Base-by-base conservation (phyloP, 139 green algal species). In the Picochlorum sp. region DNA sequence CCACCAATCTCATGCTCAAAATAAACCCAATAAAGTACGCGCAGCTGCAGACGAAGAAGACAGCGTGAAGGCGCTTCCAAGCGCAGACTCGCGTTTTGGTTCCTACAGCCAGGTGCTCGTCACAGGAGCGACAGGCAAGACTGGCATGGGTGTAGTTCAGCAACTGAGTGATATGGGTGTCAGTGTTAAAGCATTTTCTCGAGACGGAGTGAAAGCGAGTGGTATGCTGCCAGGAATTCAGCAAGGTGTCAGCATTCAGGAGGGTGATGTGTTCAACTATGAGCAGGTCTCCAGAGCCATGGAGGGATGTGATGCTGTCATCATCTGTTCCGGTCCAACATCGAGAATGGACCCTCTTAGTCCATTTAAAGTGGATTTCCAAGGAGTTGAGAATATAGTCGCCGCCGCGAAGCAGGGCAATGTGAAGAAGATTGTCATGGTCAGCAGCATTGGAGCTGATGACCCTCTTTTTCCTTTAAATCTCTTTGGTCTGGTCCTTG, bases 321-420 rank as follows among this genome's bases (percentile, higher is more conserved):
- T 95, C n/a, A 76, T 75, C 24, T 74, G 75, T n/a, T 90, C 81
- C 2, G 85, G 80, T 26, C 69, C 86, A 16, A 72, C 54, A 34
- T 68, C 84, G 60, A 58, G 64, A 6, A 45, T 65, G 1, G 76
- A 94, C 62, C 86, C 87, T 0, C 63, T 92, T 6, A 83, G 81
- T 0, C 83, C 86, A 45, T 94, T 86, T 75, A 86, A 77, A 21
- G 77, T 91, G 0, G 80, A 85, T 57, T 85, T 71, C 30, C 69
- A 90, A 72, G 86, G 86, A 20, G 90, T 71, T 2, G 54, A 81
- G 20, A 94, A 92, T 73, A 68, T 94, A 18, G 65, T 94, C 6
- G 81, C 81, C 0, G 79, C 80, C 13, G 82, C 82, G 4, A 68
- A 71, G 52, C 62, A 81, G 52, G 51, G 28, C 14, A 72, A 67